Base-by-base conservation (phyloP, 2,329 filamentous ascomycete species). In the Dendrostoma leiphaemia region DNA sequence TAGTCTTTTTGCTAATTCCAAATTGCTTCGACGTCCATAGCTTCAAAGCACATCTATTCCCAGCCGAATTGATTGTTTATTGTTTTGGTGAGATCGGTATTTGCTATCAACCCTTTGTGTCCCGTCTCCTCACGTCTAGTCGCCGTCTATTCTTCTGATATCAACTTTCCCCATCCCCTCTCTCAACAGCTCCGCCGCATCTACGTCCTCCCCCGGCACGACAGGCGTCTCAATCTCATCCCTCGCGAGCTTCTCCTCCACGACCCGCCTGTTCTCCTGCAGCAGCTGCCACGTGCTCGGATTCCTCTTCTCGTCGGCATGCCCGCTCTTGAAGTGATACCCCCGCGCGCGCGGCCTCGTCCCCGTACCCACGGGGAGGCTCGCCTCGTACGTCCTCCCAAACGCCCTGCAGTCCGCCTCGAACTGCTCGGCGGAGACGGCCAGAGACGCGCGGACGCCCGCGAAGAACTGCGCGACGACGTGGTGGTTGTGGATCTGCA, bases 401-500 rank as follows among this genome's bases (percentile, higher is more conserved):
- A 86, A 86, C 8, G 57, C 61, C 5, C 65, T 61, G 28, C 65
- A 69, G 26, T 69, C 71, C 4, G 74, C 74, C 50, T 83, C 81
- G 64, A 97, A 97, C 0, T 69, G 73, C 1, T 74, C 70, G 0
- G 73, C 64, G 21, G 87, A 81, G 3, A 74, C 62, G 0, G 69
- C 68, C 15, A 97, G 86, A 52, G 84, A 84, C 2, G 71, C 66
- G 19, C 93, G 84, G 6, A 96, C 76, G 0, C 77, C 81, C 0
- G 74, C 69, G 69, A 97, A 96, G 74, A 97, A 96, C 0, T 73
- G 64, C 43, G 82, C 79, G 50, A 96, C 71, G 7, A 88, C 73
- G 57, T 85, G 79, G 67, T 95, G 86, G 68, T 99, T 99, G 73
- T 99, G 94, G 3, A 96, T 80, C 69, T 97, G 93, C 7, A 99